Evolutionary conservation across 75 land plant genomes (phyloP).

Genomic region (Pinus albicaulis): DNA sequence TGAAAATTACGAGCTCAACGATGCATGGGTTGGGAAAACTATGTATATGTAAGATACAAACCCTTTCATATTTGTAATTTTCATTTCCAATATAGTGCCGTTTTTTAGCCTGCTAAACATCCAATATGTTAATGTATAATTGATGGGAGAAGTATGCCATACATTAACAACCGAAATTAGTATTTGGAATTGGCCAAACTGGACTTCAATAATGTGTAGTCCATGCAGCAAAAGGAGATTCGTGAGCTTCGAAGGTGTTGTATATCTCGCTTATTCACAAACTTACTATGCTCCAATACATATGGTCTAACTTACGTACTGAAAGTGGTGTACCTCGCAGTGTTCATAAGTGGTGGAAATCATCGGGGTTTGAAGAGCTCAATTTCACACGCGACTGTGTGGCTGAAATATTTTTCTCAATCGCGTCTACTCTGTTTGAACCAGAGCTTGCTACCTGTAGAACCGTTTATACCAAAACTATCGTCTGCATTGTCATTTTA

Average conservation of each 20-base stretch:
- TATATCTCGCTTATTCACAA: too few relatives aligned
- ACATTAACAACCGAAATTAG: constrained; percentile 28
- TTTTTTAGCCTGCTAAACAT: too few relatives aligned
- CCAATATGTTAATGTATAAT: not conserved
- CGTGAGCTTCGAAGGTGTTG: not conserved
- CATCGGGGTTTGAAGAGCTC: constrained; percentile 1
- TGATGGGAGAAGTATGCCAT: constrained; percentile 30
- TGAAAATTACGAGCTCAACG: constrained; percentile 27
- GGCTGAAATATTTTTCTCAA: constrained; percentile 8
- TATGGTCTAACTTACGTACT: not conserved
- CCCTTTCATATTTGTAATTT: not conserved
- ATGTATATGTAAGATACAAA: constrained; percentile 17
- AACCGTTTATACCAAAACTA: constrained; percentile 14
- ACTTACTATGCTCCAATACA: too few relatives aligned
- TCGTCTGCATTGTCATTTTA: constrained; percentile 5
- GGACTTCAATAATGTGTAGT: constrained; percentile 49
- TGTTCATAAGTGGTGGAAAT: constrained; percentile 17
- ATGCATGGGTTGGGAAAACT: constrained; percentile 38
- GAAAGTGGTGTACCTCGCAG: not conserved
- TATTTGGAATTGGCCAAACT: constrained; percentile 45
- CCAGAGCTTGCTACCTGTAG: constrained; percentile 12
- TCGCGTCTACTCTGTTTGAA: constrained; percentile 14
- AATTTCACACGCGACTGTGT: not conserved
- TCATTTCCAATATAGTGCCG: too few relatives aligned
- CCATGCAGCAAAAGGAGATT: constrained; percentile 29